Base-by-base conservation (phyloP, 345 rosid species). In the Rhodomyrtus tomentosa region DNA sequence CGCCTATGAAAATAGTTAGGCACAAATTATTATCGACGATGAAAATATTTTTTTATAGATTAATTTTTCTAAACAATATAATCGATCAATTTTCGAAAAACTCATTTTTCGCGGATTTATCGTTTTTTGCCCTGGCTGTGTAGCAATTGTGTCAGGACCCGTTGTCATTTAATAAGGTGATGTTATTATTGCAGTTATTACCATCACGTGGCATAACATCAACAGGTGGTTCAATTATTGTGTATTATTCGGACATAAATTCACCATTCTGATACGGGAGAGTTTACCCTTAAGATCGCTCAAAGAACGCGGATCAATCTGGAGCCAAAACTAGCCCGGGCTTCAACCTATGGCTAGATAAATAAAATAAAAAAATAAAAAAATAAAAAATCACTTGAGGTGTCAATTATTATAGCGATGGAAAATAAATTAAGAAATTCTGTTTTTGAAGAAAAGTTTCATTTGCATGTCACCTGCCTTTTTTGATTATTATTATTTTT, bases 121-220 rank as follows among this genome's bases (percentile, higher is more conserved):
- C n/a, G n/a, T n/a, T n/a, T 2, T 32, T 6, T 32, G 5, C 42
- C 76, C 24, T 32, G 14, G 6, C 5, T 3, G 11, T 16, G 22
- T 0, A 0, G 21, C 22, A 27, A 0, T 4, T 27, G 32, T 15
- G 16, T 7, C 1, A 16, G 16, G 27, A 27, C 10, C 0, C 21
- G 0, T 14, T 59, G 9, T 0, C 20, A 27, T 59, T 6, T 59
- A 5, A 5, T 59, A 27, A 14, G 10, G 3, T 14, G 10, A 59
- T 27, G 18, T n/a, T 56, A 5, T 56, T 56, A 27, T 56, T n/a
- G 24, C 3, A 15, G 12, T 56, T 56, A 13, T 56, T 56, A 25
- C 3, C 32, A 0, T 58, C 36, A 6, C 21, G 7, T 1, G 21
- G 73, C 1, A 6, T 29, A 29, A n/a, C 36, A n/a, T 8, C 72